A percentile compares a stretch with the other conserved stretches of the same genome.
Conservation (phyloP, 129 eudicot genomes). For the Centella asiatica region DNA sequence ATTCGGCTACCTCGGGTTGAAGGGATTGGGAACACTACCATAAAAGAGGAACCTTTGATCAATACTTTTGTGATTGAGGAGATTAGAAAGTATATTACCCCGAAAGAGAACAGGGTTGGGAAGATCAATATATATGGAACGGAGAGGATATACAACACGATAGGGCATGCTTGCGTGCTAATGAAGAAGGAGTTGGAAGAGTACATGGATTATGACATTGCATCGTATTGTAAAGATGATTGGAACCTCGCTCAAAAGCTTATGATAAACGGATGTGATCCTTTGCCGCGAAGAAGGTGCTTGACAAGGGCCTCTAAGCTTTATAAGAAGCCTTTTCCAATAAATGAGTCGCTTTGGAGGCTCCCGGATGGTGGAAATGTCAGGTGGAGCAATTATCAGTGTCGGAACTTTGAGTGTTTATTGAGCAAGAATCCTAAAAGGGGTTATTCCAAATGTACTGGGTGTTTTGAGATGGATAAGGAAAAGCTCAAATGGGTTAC, state of each 20-base stretch:
- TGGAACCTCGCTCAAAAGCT: slow-evolving; percentile 84
- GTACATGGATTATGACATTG: slow-evolving; percentile 95
- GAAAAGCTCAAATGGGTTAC: slow-evolving; percentile 78
- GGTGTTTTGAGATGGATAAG: slow-evolving; percentile 92
- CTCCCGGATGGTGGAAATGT: slow-evolving; percentile 81
- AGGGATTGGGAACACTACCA: slow-evolving; percentile 25
- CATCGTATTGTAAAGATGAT: slow-evolving; percentile 91
- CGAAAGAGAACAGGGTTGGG: slow-evolving; percentile 67
- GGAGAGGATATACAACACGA: slow-evolving; percentile 56
- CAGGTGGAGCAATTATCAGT: slow-evolving; percentile 73
- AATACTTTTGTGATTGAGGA: slow-evolving; percentile 75
- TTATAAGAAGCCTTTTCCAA: slow-evolving; percentile 66
- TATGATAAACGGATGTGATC: slow-evolving; percentile 87
- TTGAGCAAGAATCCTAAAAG: slow-evolving; percentile 70
- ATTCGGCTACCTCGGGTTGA: slow-evolving; percentile 63
- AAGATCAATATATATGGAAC: slow-evolving; percentile 61
- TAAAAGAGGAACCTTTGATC: slow-evolving; percentile 70
- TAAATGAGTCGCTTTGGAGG: slow-evolving; percentile 79
- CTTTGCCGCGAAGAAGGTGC: slow-evolving; percentile 91
- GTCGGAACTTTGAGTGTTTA: slow-evolving; percentile 81
- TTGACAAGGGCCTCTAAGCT: slow-evolving; percentile 87
- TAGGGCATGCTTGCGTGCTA: slow-evolving; percentile 86
- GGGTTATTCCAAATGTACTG: slow-evolving; percentile 68
- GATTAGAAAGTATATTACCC: slow-evolving; percentile 77
- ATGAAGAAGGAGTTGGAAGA: slow-evolving; percentile 72